Conservation (phyloP, 106 monocot species). For the Vanilla planifolia region DNA sequence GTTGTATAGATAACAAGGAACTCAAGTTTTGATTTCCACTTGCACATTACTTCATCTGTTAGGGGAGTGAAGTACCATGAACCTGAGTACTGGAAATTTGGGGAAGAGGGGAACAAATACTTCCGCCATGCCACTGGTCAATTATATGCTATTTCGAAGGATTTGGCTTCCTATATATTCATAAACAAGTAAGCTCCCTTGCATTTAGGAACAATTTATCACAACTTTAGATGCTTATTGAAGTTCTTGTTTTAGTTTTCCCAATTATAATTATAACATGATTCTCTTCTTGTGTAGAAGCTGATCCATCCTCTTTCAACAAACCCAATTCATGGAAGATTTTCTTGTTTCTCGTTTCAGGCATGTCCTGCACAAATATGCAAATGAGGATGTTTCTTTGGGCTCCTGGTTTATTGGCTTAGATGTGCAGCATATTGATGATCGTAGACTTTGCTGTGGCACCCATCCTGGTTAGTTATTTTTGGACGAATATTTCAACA, state of each 20-base stretch:
- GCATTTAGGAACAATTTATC: not conserved
- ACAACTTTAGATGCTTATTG: not conserved
- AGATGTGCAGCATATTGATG: slow-evolving; percentile 50
- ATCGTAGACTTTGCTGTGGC: slow-evolving; percentile 45
- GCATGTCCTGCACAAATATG: slow-evolving; percentile 46
- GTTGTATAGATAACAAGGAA: not conserved
- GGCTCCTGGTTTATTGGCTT: slow-evolving; percentile 58
- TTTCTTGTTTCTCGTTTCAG: not conserved
- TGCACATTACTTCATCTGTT: not conserved
- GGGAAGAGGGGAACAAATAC: slow-evolving; percentile 45
- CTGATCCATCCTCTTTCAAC: not conserved
- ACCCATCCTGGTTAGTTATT: slow-evolving; percentile 47
- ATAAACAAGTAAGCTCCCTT: slow-evolving; percentile 28
- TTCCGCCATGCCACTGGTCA: slow-evolving; percentile 58
- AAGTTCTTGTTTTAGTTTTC: not conserved
- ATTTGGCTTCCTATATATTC: slow-evolving; percentile 46
- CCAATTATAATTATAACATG: not conserved
- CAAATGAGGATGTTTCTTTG: slow-evolving; percentile 57
- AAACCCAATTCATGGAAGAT: not conserved
- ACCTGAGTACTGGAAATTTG: slow-evolving; percentile 59
- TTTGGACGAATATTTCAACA: no score
- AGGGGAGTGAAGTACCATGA: slow-evolving; percentile 69
- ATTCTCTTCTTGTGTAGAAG: not conserved
- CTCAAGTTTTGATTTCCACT: not conserved
- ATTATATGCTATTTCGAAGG: slow-evolving; percentile 46